Evolutionary conservation across 1,284 basidiomycete species (phyloP), one percentile per base, ranked within the genome.

Genomic region (Heterobasidion occidentale): DNA sequence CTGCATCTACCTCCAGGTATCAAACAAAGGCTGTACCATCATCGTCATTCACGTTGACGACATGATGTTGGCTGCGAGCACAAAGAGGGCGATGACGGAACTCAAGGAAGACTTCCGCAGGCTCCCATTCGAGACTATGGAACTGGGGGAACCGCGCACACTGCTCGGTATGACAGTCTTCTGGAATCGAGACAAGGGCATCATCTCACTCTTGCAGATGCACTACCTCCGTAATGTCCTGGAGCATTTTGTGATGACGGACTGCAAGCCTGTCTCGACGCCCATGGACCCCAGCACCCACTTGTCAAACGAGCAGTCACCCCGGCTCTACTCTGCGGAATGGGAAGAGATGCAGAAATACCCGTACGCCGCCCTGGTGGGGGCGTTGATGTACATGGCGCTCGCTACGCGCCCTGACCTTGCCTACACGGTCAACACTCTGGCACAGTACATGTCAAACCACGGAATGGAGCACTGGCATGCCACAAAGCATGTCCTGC

Each of bases 401-500:
- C 11, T 42, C 6, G 38, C 38, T 3, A 42, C 38, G 11, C 38
- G 70, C 2, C 74, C 74, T 0, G 73, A 79, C 62, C 74, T 79
- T 33, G 50, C 71, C 0, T 74, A 66, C 56, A 67, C 76, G 0
- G 70, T 78, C 6, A 62, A 65, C 33, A 56, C 67, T 12, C 65
- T 79, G 0, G 27, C 62, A 64, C 1, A 68, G 69, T 56, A 77
- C 68, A 68, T 38, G 33, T 36, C 52, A 36, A 57, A 58, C 53
- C 65, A 63, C 9, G 62, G 60, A 0, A 27, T 19, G 0, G 56
- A 53, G 0, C 77, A 79, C 59, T 77, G 71, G 70, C 64, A 66
- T 2, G 71, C 72, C 0, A 70, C 70, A 0, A 70, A 73, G 11
- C 66, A 67, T 5, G 66, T 77, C 4, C 62, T 78, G 0, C 65